Base-by-base conservation (phyloP, 495 filamentous ascomycete species). In the Penicillium silybi region DNA sequence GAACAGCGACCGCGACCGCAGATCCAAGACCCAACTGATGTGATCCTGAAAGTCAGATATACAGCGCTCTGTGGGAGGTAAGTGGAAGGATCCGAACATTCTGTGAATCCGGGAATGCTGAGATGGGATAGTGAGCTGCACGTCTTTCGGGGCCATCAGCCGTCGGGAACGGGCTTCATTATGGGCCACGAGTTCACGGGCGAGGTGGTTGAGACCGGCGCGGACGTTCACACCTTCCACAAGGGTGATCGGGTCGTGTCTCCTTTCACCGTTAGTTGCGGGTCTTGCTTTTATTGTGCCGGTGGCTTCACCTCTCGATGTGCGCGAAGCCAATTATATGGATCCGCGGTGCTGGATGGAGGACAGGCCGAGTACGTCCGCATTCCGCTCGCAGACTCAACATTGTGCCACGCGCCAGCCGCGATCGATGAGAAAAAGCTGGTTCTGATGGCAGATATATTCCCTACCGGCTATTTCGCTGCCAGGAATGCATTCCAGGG, bases 51-150 rank as follows among this genome's bases (percentile, higher is more conserved):
- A 67, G 87, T 96, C 37, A 76, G 81, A 44, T 85, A 88, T 53
- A 89, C 90, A 2, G 92, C 89, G 15, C 74, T 97, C 32, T 96
- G 92, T 67, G 92, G 92, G 59, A 90, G 87, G 89, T 89, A 73
- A 61, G 76, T 74, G 37, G 4, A 10, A 15, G 5, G 9, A 2
- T 6, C 11, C 1, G 0, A 42, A 10, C 18, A 29, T 9, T 11
- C 4, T 29, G 9, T 7, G 10, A 29, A 9, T 29, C 8, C 2
- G 23, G n/a, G 10, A 8, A 42, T 39, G 20, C 46, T 50, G 10
- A 56, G 1, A 44, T 18, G 9, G 0, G 4, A 4, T 3, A 66
- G 63, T 46, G 64, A 67, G 32, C 50, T 67, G 1, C 64, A 67
- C 39, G 57, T 67, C 29, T 67, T 56, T 38, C 62, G 62, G 2